Conservation (phyloP, 495 filamentous ascomycete genomes). For the Bacidia gigantensis region DNA sequence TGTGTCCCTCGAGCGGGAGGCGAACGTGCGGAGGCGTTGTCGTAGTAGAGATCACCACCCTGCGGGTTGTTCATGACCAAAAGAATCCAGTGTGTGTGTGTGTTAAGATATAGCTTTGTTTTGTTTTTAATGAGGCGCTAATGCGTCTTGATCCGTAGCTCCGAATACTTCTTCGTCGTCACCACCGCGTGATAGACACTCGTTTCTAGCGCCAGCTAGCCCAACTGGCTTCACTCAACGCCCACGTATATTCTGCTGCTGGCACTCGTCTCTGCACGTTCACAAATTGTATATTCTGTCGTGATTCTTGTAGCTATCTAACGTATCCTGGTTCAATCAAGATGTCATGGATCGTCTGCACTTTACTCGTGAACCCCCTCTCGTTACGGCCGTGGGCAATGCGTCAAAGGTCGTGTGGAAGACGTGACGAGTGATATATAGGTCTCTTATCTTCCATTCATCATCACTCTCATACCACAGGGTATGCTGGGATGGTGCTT, state of each 20-base stretch:
- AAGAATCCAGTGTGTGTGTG: background rate
- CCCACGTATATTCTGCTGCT: too few relatives aligned
- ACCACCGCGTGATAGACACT: background rate
- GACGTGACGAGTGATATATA: background rate
- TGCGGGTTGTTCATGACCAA: constrained; percentile 29
- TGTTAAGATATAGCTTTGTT: background rate
- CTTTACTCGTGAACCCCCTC: background rate
- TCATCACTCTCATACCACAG: too few relatives aligned
- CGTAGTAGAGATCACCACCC: constrained; percentile 49
- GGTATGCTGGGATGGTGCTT: too few relatives aligned
- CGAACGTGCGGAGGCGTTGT: constrained; percentile 43
- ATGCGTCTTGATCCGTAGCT: too few relatives aligned
- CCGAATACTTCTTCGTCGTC: background rate
- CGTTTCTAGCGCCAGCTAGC: too few relatives aligned
- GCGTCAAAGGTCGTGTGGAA: background rate
- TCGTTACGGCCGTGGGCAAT: background rate
- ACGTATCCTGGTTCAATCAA: background rate
- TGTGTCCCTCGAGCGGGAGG: constrained; percentile 47
- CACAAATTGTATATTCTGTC: background rate
- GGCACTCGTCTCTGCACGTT: too few relatives aligned
- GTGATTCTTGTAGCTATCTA: background rate
- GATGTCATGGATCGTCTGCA: background rate
- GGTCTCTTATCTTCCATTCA: background rate
- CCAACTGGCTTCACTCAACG: too few relatives aligned
- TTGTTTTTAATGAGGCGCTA: background rate